These are phyloP conservation scores for Diplodia seriata DNA, from an alignment of 2,329 filamentous ascomycete genomes.

Conservation along the genomic window DNA sequence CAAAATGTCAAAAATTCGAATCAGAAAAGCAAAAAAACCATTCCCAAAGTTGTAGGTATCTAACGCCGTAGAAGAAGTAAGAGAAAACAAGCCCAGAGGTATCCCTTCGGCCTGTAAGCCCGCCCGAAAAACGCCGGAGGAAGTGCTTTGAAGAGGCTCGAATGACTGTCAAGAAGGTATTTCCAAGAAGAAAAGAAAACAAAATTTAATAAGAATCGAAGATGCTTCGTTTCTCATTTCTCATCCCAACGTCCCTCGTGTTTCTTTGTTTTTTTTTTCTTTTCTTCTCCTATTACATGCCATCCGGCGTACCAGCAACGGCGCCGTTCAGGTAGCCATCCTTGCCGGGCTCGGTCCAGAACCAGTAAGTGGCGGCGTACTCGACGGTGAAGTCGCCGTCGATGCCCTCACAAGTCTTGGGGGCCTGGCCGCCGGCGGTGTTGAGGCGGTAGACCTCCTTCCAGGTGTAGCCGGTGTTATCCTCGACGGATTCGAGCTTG, in stretches of 20 bases:
- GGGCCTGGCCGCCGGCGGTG: conserved; percentile 81
- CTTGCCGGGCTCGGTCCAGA: conserved; percentile 42
- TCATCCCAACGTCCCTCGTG: not conserved
- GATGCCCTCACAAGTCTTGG: conserved; percentile 73
- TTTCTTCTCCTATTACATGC: not conserved
- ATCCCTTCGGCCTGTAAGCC: not conserved
- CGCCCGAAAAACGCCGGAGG: conserved; percentile 3
- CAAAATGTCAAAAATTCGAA: not conserved
- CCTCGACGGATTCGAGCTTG: conserved; percentile 62
- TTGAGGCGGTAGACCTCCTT: conserved; percentile 82
- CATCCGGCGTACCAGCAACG: conserved; percentile 13
- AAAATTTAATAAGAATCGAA: conserved; percentile 27
- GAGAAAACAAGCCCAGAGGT: not conserved
- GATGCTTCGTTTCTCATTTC: conserved; percentile 4
- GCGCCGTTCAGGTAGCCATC: conserved; percentile 24
- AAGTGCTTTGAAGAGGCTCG: conserved; percentile 15
- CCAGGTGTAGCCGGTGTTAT: conserved; percentile 58
- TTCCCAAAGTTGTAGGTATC: conserved; percentile 20
- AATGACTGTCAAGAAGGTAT: conserved; percentile 20
- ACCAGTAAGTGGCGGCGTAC: conserved; percentile 84
- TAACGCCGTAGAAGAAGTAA: conserved; percentile 19
- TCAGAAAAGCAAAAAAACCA: not conserved
- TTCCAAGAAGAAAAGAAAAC: not conserved
- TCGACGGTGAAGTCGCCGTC: conserved; percentile 71
- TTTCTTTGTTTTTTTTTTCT: not conserved